Evolutionary conservation across 1,284 basidiomycete species (phyloP).

Genomic region (Neotropicomus parvogracilis): DNA sequence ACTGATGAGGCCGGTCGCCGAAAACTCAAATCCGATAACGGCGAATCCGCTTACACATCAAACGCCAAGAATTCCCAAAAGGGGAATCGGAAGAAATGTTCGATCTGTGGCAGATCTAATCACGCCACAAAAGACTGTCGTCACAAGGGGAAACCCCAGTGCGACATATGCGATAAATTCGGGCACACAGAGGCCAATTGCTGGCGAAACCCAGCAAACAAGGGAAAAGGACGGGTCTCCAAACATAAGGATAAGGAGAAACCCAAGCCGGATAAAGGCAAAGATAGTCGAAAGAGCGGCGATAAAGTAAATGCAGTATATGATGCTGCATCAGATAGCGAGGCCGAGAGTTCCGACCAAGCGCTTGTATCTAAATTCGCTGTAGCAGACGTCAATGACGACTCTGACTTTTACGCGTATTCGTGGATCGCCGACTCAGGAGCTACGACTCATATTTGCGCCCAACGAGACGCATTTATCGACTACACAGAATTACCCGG

Average conservation of each 20-base stretch:
- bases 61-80: not conserved
- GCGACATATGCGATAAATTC: not conserved
- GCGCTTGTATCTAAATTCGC: not conserved
- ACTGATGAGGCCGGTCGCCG: too few relatives aligned
- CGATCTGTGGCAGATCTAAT: not conserved
- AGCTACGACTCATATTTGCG: not conserved
- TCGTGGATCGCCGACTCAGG: not conserved
- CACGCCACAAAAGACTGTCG: not conserved
- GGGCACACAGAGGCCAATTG: not conserved
- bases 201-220: conserved; percentile 1
- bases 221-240: not conserved
- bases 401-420: not conserved
- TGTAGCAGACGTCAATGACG: not conserved
- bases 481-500: not conserved
- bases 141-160: not conserved
- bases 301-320: too few relatives aligned
- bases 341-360: too few relatives aligned
- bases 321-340: too few relatives aligned
- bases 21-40: too few relatives aligned
- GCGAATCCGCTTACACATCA: too few relatives aligned
- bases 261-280: too few relatives aligned
- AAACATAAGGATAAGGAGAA: not conserved
- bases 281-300: not conserved
- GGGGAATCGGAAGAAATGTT: not conserved
- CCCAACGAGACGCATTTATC: not conserved